Base-by-base conservation (phyloP, 306 rosid species). In the Malus orientalis region DNA sequence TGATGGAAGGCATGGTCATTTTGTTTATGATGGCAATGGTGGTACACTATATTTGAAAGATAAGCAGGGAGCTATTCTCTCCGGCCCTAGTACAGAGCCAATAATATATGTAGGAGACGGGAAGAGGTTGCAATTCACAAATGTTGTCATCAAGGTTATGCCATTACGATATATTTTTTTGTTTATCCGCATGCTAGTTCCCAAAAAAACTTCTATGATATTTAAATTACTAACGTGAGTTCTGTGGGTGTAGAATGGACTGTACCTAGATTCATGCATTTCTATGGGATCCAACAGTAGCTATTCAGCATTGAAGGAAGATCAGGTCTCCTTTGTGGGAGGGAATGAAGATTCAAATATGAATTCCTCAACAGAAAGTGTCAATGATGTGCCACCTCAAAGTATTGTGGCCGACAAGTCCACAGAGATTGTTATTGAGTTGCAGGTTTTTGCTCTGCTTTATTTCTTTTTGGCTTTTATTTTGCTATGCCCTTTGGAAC, bases 11-110 rank as follows among this genome's bases (percentile, higher is more conserved):
- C 83, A 77, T 81, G 91, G 88, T 81, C 82, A 89, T 84, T 92
- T 87, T 87, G 85, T 90, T 74, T 95, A 95, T 77, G 99, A 95
- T 78, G 99, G 99, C 69, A 81, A 84, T 73, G 97, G 97, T 78
- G 99, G 99, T 79, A 78, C 69, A 75, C 69, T 95, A 80, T 75
- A 81, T 79, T 84, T 95, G 55, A 89, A 79, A 71, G 97, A 92
- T 72, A 80, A 85, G 63, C 81, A 74, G 36, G 99, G 96, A 66
- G 80, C 74, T 27, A 79, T 74, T 88, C 88, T 92, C 64, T 76
- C 81, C 30, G 81, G 84, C 51, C 83, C 89, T 65, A 88, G 93
- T 83, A 79, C 78, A 29, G 96, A 95, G 85, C 88, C 90, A 79
- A 83, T 92, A 80, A 89, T 95, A 83, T 90, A 88, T 71, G 80